Evolutionary conservation across 1,139 yeast species (phyloP).

Genomic region (Geotrichum phurueaensis): DNA sequence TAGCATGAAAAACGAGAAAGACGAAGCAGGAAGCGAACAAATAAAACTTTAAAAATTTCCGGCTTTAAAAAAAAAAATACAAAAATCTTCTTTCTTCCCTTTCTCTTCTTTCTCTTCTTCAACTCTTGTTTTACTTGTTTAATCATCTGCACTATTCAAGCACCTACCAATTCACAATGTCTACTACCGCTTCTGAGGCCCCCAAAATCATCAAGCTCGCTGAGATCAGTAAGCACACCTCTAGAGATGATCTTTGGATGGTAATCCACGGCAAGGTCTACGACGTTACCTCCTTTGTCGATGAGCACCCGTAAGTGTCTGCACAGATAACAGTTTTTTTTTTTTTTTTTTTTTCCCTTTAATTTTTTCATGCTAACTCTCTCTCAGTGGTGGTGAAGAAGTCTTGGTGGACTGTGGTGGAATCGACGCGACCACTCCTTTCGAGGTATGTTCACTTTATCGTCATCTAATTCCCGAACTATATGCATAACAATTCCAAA

Average conservation of each 20-base stretch:
- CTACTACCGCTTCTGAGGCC: not conserved
- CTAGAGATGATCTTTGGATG: constrained; percentile 80
- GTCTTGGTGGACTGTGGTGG: constrained; percentile 90
- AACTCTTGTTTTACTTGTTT: not conserved
- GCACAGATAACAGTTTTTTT: not conserved
- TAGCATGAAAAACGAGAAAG: not conserved
- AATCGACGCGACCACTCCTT: constrained; percentile 86
- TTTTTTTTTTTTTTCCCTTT: not conserved
- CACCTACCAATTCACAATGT: not conserved
- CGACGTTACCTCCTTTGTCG: constrained; percentile 74
- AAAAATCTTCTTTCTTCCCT: too few relatives aligned
- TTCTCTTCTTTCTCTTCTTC: not conserved
- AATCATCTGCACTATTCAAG: too few relatives aligned
- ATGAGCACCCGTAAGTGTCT: constrained; percentile 69
- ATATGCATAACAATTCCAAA: not conserved
- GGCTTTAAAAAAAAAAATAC: not conserved
- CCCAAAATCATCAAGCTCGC: constrained; percentile 48
- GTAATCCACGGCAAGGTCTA: constrained; percentile 87
- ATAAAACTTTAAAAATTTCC: not conserved
- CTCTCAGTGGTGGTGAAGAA: constrained; percentile 82
- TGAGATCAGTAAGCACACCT: constrained; percentile 73
- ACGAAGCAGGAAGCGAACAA: not conserved
- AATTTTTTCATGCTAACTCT: not conserved
- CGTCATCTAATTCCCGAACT: not conserved
- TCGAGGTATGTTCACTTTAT: constrained; percentile 44